phyloP scores from a whole-genome alignment of 805 yeast genomes.

The Lipomyces yamadae region DNA sequence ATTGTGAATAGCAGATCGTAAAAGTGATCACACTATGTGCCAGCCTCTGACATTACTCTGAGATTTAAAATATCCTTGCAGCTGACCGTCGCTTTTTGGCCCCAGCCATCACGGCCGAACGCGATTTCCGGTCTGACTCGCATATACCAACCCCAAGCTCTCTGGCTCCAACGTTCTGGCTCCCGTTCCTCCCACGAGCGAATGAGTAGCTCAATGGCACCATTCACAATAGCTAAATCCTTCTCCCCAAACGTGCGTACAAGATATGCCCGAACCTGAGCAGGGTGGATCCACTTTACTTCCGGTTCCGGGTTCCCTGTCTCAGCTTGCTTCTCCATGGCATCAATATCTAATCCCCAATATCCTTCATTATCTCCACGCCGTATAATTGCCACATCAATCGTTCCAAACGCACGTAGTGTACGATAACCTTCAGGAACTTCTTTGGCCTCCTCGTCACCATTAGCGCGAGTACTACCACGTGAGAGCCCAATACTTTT shows the following conservation, averaged over 20 bases:
- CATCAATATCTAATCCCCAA: conserved; percentile 36
- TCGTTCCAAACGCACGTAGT: conserved; percentile 18
- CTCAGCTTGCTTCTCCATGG: conserved; percentile 15
- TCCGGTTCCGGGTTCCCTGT: conserved; percentile 14
- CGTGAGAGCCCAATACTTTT: conserved; percentile 20
- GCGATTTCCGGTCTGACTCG: conserved; percentile 28
- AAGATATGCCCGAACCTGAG: conserved; percentile 27
- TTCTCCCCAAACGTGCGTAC: conserved; percentile 31
- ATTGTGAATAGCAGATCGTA: background rate
- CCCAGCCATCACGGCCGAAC: conserved; percentile 34
- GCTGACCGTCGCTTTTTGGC: conserved; percentile 23
- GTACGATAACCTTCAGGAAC: conserved; percentile 24
- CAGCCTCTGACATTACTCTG: background rate
- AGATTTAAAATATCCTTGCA: conserved; percentile 21
- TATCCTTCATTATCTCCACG: conserved; percentile 34
- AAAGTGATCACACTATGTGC: background rate
- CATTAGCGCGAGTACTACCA: background rate
- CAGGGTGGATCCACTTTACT: conserved; percentile 34
- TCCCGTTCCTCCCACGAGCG: conserved; percentile 25
- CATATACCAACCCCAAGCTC: conserved; percentile 28
- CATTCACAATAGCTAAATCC: conserved; percentile 16
- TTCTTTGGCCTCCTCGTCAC: background rate
- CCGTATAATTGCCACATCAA: conserved; percentile 31
- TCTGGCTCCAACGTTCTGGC: conserved; percentile 14
- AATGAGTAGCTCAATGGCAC: conserved; percentile 32